Evolutionary conservation across 805 yeast genomes (phyloP), one percentile per base, ranked within the genome.

Genomic region (Yamadazyma kitorensis): DNA sequence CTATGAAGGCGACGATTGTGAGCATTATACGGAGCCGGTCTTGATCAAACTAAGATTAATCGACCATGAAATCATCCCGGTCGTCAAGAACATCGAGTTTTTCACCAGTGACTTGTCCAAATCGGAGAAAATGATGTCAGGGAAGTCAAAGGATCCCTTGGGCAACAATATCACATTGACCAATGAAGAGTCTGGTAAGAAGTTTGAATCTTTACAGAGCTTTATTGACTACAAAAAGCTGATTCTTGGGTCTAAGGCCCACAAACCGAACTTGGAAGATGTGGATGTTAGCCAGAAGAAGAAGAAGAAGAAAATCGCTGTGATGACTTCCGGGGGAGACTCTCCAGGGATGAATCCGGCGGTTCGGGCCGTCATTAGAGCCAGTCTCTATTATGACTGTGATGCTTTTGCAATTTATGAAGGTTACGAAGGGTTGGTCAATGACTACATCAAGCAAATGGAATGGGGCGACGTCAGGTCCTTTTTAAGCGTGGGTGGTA

Each of bases 311-410:
- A 80, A 57, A 44, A 78, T 82, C 39, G 89, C 81, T 1, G 84
- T 82, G 11, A 81, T 82, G 86, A 82, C 88, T 1, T 80, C 86
- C 1, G 89, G 89, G 39, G 89, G 89, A 48, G 89, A 82, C 52
- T 81, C 87, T 18, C 89, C 84, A 6, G 89, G 89, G 44, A 82
- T 82, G 89, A 80, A 80, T 52, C 80, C 87, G 3, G 80, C 78
- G 22, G 88, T 82, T 16, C 62, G 88, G 41, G 86, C 87, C 3
- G 82, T 82, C 29, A 80, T 82, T 4, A 61, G 89, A 39, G 72
- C 86, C 0, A 78, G 82, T n/a, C 74, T 82, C 39, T 72, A 62
- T 57, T 67, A 65, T 35, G 83, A 80, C 3, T 82, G 87, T 53
- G 76, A 74, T 48, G 79, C 80, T 1, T 82, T 65, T 54, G 87